These are phyloP conservation scores for Jacaranda mimosifolia DNA, from an alignment of 257 asterid genomes.

Conservation along the genomic window DNA sequence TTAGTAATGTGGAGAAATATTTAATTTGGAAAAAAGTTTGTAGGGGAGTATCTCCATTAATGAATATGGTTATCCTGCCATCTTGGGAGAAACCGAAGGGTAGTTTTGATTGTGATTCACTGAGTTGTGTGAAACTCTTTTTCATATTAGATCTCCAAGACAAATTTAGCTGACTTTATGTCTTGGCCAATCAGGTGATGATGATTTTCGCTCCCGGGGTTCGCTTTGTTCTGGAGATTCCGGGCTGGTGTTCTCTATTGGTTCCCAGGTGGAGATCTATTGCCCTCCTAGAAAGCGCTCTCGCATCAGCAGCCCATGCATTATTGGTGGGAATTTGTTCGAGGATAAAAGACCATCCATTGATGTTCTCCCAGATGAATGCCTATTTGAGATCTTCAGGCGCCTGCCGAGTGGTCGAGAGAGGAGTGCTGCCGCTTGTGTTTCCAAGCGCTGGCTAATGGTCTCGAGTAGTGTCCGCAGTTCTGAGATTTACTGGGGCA, in stretches of 20 bases:
- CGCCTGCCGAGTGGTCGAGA: slow-evolving; percentile 73
- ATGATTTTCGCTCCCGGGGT: slow-evolving; percentile 62
- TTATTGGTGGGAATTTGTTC: slow-evolving; percentile 36
- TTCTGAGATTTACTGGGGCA: slow-evolving; percentile 60
- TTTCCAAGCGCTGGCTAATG: slow-evolving; percentile 88
- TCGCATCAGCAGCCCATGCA: slow-evolving; percentile 63
- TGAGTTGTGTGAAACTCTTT: slow-evolving; percentile 11
- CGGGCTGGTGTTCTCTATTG: slow-evolving; percentile 65
- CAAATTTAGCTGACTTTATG: slow-evolving; percentile 36
- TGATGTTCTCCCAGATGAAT: slow-evolving; percentile 84
- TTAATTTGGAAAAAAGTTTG: neutral
- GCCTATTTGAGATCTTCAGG: slow-evolving; percentile 87
- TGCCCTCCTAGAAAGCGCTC: slow-evolving; percentile 78
- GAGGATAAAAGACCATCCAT: slow-evolving; percentile 64
- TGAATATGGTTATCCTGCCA: slow-evolving; percentile 20
- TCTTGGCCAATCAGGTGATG: slow-evolving; percentile 68
- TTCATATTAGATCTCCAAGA: slow-evolving; percentile 12
- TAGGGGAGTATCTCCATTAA: neutral
- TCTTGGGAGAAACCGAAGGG: slow-evolving; percentile 3
- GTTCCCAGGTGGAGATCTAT: slow-evolving; percentile 66
- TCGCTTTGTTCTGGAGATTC: slow-evolving; percentile 66
- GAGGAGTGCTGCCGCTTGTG: slow-evolving; percentile 81
- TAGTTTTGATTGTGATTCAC: slow-evolving; percentile 6
- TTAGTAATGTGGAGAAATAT: neutral
- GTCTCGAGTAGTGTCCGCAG: slow-evolving; percentile 65